These are phyloP conservation scores for Fraxinus paxiana DNA, from an alignment of 305 asterid species.

Conservation along the genomic window DNA sequence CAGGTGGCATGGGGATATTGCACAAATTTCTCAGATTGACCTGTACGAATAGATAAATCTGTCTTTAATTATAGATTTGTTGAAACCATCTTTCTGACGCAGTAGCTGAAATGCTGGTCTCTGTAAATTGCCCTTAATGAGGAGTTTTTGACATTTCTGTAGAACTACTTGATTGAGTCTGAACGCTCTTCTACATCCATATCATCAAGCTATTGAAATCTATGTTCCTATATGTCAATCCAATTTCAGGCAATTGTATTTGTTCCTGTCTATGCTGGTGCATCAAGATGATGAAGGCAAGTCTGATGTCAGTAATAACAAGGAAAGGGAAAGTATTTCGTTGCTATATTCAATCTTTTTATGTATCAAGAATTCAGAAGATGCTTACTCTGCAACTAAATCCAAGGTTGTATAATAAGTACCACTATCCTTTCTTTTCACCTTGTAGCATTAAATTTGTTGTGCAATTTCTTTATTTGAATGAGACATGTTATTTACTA, in stretches of 20 bases:
- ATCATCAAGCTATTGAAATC: neutral
- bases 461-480: conserved; percentile 8
- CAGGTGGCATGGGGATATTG: conserved; percentile 9
- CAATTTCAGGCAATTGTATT: conserved; percentile 65
- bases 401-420: conserved; percentile 62
- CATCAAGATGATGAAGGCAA: conserved; percentile 74
- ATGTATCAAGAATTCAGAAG: conserved; percentile 72
- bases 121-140: conserved; percentile 10
- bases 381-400: conserved; percentile 59
- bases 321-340: conserved; percentile 65
- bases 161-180: conserved; percentile 5
- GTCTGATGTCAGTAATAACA: conserved; percentile 52
- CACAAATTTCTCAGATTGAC: conserved; percentile 7
- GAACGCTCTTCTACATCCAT: conserved; percentile 10
- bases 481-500: conserved; percentile 16
- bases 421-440: conserved; percentile 17
- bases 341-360: conserved; percentile 54
- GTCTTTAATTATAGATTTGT: conserved; percentile 19
- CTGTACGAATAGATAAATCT: conserved; percentile 11
- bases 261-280: conserved; percentile 85
- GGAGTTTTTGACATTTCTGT: conserved; percentile 15
- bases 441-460: neutral
- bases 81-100: neutral
- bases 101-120: conserved; percentile 1
- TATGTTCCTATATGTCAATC: conserved; percentile 13